These are phyloP conservation scores for Ophiosphaerella narmari DNA, from an alignment of 2,329 filamentous ascomycete species.

Conservation along the genomic window DNA sequence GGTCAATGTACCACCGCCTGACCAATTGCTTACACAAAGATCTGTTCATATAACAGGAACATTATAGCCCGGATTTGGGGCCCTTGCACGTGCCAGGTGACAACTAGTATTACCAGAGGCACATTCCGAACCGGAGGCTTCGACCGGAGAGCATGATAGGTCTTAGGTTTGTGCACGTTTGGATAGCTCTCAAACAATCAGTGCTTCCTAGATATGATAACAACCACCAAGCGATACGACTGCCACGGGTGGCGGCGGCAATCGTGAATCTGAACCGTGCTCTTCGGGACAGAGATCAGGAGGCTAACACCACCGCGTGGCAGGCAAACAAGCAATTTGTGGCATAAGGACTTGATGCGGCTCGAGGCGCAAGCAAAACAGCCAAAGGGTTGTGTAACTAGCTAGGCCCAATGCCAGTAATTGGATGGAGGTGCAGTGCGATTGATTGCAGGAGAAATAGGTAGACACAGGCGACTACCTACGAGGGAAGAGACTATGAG, in stretches of 20 bases:
- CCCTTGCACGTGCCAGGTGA: constrained; percentile 20
- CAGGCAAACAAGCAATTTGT: not conserved
- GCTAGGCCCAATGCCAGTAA: constrained; percentile 31
- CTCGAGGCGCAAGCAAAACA: not conserved
- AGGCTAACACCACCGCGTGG: not conserved
- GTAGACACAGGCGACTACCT: constrained; percentile 9
- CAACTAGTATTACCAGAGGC: no score
- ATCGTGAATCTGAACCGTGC: no score
- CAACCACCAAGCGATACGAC: no score
- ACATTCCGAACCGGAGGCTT: no score
- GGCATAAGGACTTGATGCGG: constrained; percentile 1
- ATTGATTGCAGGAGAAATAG: constrained; percentile 27
- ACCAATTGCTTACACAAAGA: constrained; percentile 10
- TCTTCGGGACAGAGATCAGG: not conserved
- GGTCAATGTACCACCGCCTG: constrained; percentile 13
- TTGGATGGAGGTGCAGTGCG: constrained; percentile 29
- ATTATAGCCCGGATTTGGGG: not conserved
- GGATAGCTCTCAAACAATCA: no score
- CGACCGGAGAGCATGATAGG: no score
- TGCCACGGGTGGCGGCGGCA: no score
- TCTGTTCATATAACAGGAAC: constrained; percentile 20
- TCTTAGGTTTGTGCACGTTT: no score
- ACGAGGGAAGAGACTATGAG: not conserved
- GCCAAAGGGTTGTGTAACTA: constrained; percentile 3
- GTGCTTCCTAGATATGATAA: no score